phyloP scores from a whole-genome alignment of 257 asterid genomes.

The Haberlea rhodopensis region DNA sequence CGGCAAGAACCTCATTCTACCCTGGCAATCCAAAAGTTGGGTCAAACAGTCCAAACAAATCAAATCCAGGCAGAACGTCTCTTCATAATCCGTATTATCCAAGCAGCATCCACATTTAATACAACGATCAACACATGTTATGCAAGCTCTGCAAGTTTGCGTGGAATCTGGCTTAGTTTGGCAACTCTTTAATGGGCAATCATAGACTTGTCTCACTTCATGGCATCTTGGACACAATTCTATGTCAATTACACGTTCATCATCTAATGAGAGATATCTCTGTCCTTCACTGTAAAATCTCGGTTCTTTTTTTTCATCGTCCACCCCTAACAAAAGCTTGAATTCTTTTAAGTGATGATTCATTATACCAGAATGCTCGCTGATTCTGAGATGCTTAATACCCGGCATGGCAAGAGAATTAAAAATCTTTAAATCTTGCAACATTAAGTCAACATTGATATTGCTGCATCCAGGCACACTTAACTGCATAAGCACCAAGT shows the following conservation, averaged over 20 bases:
- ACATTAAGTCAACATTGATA: constrained; percentile 40
- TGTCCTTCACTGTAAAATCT: constrained; percentile 42
- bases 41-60: constrained; percentile 50
- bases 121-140: constrained; percentile 66
- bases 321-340: constrained; percentile 52
- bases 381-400: constrained; percentile 59
- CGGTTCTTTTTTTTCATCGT: constrained; percentile 39
- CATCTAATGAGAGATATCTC: constrained; percentile 54
- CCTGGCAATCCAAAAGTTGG: constrained; percentile 33
- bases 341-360: constrained; percentile 50
- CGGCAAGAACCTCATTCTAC: constrained; percentile 25
- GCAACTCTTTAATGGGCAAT: constrained; percentile 71
- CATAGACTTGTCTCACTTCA: constrained; percentile 56
- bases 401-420: constrained; percentile 51
- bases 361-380: constrained; percentile 42
- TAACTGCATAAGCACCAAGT: constrained; percentile 46
- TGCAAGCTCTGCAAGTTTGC: constrained; percentile 66
- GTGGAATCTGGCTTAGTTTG: constrained; percentile 31
- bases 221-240: constrained; percentile 74
- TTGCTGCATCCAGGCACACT: constrained; percentile 55
- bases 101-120: constrained; percentile 70
- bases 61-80: constrained; percentile 46
- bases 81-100: constrained; percentile 48
- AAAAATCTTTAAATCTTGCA: constrained; percentile 48
- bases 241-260: constrained; percentile 64